Conservation (phyloP, 2,329 filamentous ascomycete genomes). For the Tolypocladium nubicola region DNA sequence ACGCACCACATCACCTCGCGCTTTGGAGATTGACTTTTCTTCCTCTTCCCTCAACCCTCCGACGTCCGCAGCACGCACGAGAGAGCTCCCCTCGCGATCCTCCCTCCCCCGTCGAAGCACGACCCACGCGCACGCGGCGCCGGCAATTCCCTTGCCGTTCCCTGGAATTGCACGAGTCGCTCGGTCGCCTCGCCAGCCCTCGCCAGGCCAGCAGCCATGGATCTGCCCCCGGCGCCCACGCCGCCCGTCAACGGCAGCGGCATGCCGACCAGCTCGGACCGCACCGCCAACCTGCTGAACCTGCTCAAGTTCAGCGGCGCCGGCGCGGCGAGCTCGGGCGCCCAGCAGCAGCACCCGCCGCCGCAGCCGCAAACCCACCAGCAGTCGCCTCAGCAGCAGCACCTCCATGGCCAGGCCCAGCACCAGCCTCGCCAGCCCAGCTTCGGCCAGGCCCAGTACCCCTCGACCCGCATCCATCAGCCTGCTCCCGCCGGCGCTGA, state of each 20-base stretch:
- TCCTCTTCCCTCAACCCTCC: not conserved
- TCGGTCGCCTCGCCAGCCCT: not conserved
- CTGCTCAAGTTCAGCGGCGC: slow-evolving; percentile 48
- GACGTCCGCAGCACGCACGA: not conserved
- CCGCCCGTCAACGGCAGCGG: slow-evolving; percentile 29
- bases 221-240: slow-evolving; percentile 41
- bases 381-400: slow-evolving; percentile 12
- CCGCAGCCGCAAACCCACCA: slow-evolving; percentile 10
- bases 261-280: slow-evolving; percentile 30
- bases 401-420: slow-evolving; percentile 10
- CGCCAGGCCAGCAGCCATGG: slow-evolving; percentile 17
- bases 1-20: not conserved
- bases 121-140: not conserved
- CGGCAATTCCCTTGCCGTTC: not conserved
- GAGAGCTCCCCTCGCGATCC: not conserved
- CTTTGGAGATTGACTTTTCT: not conserved
- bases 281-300: slow-evolving; percentile 46
- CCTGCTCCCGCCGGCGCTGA: slow-evolving; percentile 46
- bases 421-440: slow-evolving; percentile 9
- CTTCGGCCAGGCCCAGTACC: slow-evolving; percentile 10
- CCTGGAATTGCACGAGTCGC: not conserved
- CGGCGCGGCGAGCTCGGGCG: slow-evolving; percentile 16
- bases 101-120: not conserved
- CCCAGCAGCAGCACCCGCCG: slow-evolving; percentile 24
- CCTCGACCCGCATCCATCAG: slow-evolving; percentile 37